Evolutionary conservation across 257 asterid species (phyloP).

Genomic region (Primulina tabacum): DNA sequence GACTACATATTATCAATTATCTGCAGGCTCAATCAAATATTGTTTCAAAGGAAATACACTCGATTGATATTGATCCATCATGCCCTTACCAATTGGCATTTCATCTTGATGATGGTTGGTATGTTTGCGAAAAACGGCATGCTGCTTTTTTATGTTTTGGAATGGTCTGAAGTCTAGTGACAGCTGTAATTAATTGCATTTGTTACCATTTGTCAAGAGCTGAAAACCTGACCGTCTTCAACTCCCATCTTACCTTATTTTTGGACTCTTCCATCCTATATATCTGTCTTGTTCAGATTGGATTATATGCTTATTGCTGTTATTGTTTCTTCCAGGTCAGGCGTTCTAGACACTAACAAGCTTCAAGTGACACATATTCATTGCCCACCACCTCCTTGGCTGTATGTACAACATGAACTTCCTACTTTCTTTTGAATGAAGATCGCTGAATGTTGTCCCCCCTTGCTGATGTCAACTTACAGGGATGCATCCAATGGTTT

Average conservation of each 20-base stretch:
- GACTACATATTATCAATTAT: slow-evolving; percentile 19
- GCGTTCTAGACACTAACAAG: slow-evolving; percentile 70
- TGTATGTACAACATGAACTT: slow-evolving; percentile 51
- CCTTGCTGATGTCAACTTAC: slow-evolving; percentile 23
- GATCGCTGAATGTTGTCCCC: not conserved
- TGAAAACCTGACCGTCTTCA: not conserved
- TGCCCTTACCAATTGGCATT: slow-evolving; percentile 88
- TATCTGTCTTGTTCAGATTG: slow-evolving; percentile 9
- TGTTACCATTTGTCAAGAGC: slow-evolving; percentile 13
- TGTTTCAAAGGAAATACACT: slow-evolving; percentile 71
- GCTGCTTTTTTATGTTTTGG: slow-evolving; percentile 13
- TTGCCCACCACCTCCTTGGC: slow-evolving; percentile 95
- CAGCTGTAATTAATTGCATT: not conserved
- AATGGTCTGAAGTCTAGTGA: slow-evolving; percentile 2
- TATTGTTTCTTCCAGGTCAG: slow-evolving; percentile 64
- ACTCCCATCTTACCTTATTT: not conserved
- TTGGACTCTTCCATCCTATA: slow-evolving; percentile 8
- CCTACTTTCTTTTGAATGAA: slow-evolving; percentile 6
- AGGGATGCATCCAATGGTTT: slow-evolving; percentile 61
- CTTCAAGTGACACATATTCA: slow-evolving; percentile 87
- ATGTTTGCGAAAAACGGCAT: slow-evolving; percentile 32
- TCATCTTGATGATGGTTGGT: slow-evolving; percentile 99
- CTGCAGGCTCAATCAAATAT: slow-evolving; percentile 90
- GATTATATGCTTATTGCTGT: not conserved
- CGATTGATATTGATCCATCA: slow-evolving; percentile 82